Evolutionary conservation across 176 grass and related monocot species (phyloP), one percentile per base, ranked within the genome.

Genomic region (Areca catechu): DNA sequence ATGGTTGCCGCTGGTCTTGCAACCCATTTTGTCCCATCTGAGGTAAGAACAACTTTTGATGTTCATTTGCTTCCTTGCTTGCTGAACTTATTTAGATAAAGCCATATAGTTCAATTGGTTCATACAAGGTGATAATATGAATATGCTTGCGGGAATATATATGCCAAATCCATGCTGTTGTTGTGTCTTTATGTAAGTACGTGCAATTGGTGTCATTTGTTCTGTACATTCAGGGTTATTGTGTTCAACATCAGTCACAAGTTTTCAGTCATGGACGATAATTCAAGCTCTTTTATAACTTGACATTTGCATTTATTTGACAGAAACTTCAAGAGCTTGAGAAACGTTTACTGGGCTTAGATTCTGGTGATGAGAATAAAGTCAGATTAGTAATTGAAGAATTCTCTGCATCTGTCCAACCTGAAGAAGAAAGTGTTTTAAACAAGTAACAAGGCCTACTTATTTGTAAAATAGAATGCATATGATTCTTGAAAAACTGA

Each of bases 11-110:
- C 70, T 27, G 80, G 87, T 71, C 74, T 97, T 85, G 83, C 93
- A 77, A 83, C 87, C 70, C 83, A 97, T 79, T 91, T 97, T 77
- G 87, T 92, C 7, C 64, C 73, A 70, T 88, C 84, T 2, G 81
- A 88, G 23, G 93, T 97, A 85, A 83, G 62, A 19, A 19, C 34
- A 67, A 55, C 27, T 74, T 7, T 48, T 49, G 16, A 22, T 62
- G 10, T 51, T 17, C 17, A 62, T 67, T 53, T 50, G 16, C 61
- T 51, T 28, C 58, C 48, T 3, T 1, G n/a, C n/a, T n/a, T n/a
- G 3, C 34, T 51, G 1, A 10, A 9, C 43, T 25, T 3, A 43
- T 43, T 43, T 43, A 43, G 34, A 43, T 12, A 12, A 43, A 14
- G 9, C 34, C 34, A 43, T 3, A 43, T 9, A 14, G 34, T 43